These are phyloP conservation scores for Dendrothele bispora DNA, from an alignment of 768 basidiomycete genomes.

Conservation along the genomic window DNA sequence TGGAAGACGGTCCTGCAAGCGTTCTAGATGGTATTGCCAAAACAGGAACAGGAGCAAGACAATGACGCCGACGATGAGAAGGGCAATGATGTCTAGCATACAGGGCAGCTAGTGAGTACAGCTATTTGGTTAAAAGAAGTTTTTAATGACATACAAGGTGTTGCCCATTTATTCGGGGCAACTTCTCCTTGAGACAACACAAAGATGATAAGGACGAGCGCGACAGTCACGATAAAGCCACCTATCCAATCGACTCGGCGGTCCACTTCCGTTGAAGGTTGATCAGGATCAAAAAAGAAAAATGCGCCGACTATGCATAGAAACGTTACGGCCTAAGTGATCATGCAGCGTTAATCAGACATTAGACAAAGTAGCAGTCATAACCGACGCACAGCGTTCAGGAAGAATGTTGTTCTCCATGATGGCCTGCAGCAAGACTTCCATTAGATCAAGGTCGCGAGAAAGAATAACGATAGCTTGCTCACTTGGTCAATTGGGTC, in stretches of 20 bases:
- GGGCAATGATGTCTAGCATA: slow-evolving; percentile 72
- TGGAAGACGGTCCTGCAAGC: no score
- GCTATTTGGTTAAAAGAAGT: no score
- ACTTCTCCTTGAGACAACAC: slow-evolving; percentile 68
- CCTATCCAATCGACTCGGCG: slow-evolving; percentile 78
- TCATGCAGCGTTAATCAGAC: no score
- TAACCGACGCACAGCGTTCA: no score
- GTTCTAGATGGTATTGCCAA: slow-evolving; percentile 69
- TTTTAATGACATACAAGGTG: no score
- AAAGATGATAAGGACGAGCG: slow-evolving; percentile 71
- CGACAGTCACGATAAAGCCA: slow-evolving; percentile 53
- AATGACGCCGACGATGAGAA: slow-evolving; percentile 61
- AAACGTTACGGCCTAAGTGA: slow-evolving; percentile 24
- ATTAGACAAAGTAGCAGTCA: no score
- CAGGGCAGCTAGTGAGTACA: no score
- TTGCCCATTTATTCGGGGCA: slow-evolving; percentile 63
- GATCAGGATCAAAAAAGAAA: slow-evolving; percentile 63
- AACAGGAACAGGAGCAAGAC: slow-evolving; percentile 54
- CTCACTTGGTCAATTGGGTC: slow-evolving; percentile 51
- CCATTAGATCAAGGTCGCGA: no score
- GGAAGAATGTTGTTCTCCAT: no score
- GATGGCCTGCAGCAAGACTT: no score
- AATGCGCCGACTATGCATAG: slow-evolving; percentile 56
- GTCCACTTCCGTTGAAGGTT: slow-evolving; percentile 38
- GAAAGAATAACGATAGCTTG: no score